These are phyloP conservation scores for Amauroascus verrucosus DNA, from an alignment of 2,329 filamentous ascomycete genomes.

Conservation along the genomic window DNA sequence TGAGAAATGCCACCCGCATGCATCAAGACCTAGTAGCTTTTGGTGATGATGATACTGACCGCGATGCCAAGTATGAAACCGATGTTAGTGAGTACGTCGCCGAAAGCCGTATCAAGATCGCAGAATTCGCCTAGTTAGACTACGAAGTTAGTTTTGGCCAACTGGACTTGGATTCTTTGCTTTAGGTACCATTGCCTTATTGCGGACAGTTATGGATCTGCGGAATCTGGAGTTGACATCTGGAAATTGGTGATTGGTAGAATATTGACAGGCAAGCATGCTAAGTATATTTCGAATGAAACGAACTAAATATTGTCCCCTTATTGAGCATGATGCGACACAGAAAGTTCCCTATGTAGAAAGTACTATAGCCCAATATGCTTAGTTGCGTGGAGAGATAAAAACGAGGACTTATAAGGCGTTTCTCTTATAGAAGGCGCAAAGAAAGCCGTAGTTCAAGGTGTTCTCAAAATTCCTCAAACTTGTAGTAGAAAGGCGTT, in stretches of 20 bases:
- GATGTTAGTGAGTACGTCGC: slow-evolving; percentile 13
- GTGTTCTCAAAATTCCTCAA: too few relatives aligned
- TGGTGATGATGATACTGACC: slow-evolving; percentile 13
- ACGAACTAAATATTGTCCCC: too few relatives aligned
- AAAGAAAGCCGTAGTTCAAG: too few relatives aligned
- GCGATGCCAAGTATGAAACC: slow-evolving; percentile 13
- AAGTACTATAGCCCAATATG: too few relatives aligned
- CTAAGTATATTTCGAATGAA: background rate
- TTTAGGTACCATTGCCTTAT: background rate
- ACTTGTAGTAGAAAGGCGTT: too few relatives aligned
- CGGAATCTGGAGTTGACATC: background rate
- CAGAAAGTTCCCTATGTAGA: too few relatives aligned
- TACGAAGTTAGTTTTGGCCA: background rate
- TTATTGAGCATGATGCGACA: too few relatives aligned
- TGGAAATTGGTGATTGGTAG: background rate
- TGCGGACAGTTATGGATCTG: background rate
- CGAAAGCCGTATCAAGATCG: background rate
- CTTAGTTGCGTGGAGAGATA: too few relatives aligned
- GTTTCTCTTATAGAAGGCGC: too few relatives aligned
- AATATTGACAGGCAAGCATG: background rate
- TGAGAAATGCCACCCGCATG: slow-evolving; percentile 17
- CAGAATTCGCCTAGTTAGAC: slow-evolving; percentile 4
- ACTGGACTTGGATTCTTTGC: background rate
- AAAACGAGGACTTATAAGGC: too few relatives aligned
- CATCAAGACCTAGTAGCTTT: slow-evolving; percentile 18